These are phyloP conservation scores for Globisporangium middletonii DNA, from an alignment of 352 stramenopile species.

Conservation along the genomic window DNA sequence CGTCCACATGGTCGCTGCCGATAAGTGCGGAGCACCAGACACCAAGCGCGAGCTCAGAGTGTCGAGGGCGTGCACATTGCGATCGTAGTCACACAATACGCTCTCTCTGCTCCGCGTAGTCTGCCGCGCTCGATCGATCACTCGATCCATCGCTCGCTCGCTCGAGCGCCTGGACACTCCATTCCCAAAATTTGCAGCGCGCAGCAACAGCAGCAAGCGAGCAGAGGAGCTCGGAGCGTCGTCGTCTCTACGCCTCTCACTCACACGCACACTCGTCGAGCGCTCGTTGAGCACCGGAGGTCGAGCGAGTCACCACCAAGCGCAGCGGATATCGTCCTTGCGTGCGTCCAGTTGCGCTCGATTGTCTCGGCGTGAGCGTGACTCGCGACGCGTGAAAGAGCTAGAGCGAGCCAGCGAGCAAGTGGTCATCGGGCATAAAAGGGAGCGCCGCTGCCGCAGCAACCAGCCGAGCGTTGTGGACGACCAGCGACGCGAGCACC, in stretches of 20 bases:
- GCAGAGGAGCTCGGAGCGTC: neutral
- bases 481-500: neutral
- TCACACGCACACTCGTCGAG: neutral
- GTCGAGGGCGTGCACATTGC: neutral
- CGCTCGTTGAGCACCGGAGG: too few species aligned
- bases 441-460: neutral
- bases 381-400: constrained; percentile 1
- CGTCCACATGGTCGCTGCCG: neutral
- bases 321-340: neutral
- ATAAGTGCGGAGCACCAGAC: too few species aligned
- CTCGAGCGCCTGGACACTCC: neutral
- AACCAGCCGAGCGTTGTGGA: neutral
- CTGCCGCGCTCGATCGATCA: too few species aligned
- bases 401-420: neutral
- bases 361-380: neutral
- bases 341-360: neutral
- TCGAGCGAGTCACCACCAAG: neutral
- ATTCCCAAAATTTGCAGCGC: constrained; percentile 1
- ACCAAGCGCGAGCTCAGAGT: neutral
- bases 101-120: neutral
- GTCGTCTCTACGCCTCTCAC: neutral
- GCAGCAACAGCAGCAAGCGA: neutral
- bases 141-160: too few species aligned
- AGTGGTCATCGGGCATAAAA: constrained; percentile 1
- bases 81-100: neutral